phyloP scores from a whole-genome alignment of 306 rosid genomes.

The Prunus salicina region DNA sequence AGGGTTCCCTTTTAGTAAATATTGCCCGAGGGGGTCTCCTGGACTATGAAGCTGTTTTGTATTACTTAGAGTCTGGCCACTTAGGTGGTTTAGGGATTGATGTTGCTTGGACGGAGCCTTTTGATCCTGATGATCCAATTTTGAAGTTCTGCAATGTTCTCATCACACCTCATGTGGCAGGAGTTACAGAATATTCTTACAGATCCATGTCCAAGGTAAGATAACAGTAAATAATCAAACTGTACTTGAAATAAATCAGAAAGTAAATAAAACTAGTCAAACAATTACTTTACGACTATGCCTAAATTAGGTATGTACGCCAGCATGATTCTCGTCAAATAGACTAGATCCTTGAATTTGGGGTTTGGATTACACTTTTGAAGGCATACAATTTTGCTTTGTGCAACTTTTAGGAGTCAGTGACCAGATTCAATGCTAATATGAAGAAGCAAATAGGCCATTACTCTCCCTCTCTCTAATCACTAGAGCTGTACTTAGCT shows the following conservation, averaged over 20 bases:
- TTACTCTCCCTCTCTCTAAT: too few species aligned
- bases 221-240: background rate
- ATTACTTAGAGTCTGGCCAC: slow-evolving; percentile 59
- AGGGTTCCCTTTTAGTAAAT: slow-evolving; percentile 87
- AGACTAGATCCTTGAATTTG: too few species aligned
- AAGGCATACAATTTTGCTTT: too few species aligned
- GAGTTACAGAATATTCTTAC: slow-evolving; percentile 76
- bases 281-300: background rate
- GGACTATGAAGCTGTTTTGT: slow-evolving; percentile 58
- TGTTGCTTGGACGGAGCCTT: slow-evolving; percentile 92
- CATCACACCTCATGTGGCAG: slow-evolving; percentile 89
- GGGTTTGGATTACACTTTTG: too few species aligned
- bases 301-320: too few species aligned
- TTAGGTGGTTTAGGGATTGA: slow-evolving; percentile 88
- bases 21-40: slow-evolving; percentile 71
- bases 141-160: slow-evolving; percentile 64
- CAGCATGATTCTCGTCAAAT: too few species aligned
- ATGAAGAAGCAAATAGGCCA: too few species aligned
- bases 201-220: slow-evolving; percentile 83
- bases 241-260: too few species aligned
- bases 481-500: too few species aligned
- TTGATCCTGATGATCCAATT: slow-evolving; percentile 69
- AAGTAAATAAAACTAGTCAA: background rate
- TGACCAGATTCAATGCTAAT: too few species aligned
- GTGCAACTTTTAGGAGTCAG: too few species aligned